Percentiles rank a stretch among this genome's conserved stretches.
Evolutionary conservation across 768 basidiomycete species (phyloP).

Genomic region (Lentinus tigrinus): DNA sequence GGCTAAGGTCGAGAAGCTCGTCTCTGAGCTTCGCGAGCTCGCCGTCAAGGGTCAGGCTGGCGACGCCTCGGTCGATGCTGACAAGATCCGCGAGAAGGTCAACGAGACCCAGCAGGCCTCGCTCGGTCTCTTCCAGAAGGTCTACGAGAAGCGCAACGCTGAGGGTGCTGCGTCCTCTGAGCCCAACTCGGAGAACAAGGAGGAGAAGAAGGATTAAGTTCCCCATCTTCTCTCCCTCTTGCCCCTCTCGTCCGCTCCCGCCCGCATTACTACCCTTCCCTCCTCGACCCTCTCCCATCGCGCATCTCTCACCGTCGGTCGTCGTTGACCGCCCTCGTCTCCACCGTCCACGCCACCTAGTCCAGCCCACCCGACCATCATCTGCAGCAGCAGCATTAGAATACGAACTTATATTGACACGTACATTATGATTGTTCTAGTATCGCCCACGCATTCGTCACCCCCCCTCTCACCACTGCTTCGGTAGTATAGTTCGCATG

Average conservation of each 20-base stretch:
- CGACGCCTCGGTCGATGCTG: slow-evolving; percentile 78
- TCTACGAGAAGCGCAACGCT: slow-evolving; percentile 88
- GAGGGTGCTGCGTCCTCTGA: slow-evolving; percentile 55
- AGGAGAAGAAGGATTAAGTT: slow-evolving; percentile 85
- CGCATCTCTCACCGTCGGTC: neutral
- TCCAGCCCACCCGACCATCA: too few relatives aligned
- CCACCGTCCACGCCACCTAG: too few relatives aligned
- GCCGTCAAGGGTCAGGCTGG: slow-evolving; percentile 87
- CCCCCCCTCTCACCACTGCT: too few relatives aligned
- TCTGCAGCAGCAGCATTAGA: too few relatives aligned
- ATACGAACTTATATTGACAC: too few relatives aligned
- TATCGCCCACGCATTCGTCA: too few relatives aligned
- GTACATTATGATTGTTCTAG: too few relatives aligned
- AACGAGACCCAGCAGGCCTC: slow-evolving; percentile 93
- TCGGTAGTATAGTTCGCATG: too few relatives aligned
- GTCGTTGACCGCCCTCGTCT: too few relatives aligned
- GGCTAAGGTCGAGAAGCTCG: slow-evolving; percentile 88
- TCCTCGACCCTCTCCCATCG: neutral
- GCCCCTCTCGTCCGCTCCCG: neutral
- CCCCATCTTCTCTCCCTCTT: slow-evolving; percentile 11
- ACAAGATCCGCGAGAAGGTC: slow-evolving; percentile 89
- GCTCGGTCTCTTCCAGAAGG: slow-evolving; percentile 96
- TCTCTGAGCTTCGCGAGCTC: slow-evolving; percentile 85
- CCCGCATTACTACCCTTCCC: neutral
- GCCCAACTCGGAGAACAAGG: slow-evolving; percentile 40